These are phyloP conservation scores for Populus trichocarpa DNA, from an alignment of 441 rosid species.

Conservation along the genomic window DNA sequence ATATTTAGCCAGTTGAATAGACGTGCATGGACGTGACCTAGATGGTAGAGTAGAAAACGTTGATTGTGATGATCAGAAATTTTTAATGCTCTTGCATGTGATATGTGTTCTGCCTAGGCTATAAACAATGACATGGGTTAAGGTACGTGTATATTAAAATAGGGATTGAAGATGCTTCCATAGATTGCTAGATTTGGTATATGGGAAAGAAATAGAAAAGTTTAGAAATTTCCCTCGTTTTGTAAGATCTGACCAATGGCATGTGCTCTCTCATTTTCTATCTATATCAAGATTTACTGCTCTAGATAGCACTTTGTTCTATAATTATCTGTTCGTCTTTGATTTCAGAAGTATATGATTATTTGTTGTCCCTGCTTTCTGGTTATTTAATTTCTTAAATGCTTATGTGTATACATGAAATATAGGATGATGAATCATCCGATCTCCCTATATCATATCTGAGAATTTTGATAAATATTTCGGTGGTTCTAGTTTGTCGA, in stretches of 20 bases:
- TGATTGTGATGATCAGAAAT: slow-evolving; percentile 18
- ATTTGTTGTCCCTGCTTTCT: background rate
- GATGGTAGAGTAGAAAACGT: slow-evolving; percentile 16
- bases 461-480: too few relatives aligned
- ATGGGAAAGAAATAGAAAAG: slow-evolving; percentile 34
- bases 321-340: background rate
- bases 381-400: background rate
- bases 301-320: background rate
- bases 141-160: slow-evolving; percentile 17
- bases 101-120: slow-evolving; percentile 21
- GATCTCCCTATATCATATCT: background rate
- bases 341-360: background rate
- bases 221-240: slow-evolving; percentile 35
- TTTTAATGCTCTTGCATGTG: slow-evolving; percentile 39
- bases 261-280: slow-evolving; percentile 44
- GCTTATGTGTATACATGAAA: too few relatives aligned
- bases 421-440: background rate
- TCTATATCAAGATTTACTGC: slow-evolving; percentile 19
- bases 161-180: slow-evolving; percentile 26
- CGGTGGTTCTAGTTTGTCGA: background rate
- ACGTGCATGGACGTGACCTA: slow-evolving; percentile 57
- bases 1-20: slow-evolving; percentile 30
- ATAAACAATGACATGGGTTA: slow-evolving; percentile 17
- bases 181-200: slow-evolving; percentile 53
- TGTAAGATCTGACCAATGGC: slow-evolving; percentile 40